phyloP scores from a whole-genome alignment of 805 yeast species.

The Yarrowia keelungensis region DNA sequence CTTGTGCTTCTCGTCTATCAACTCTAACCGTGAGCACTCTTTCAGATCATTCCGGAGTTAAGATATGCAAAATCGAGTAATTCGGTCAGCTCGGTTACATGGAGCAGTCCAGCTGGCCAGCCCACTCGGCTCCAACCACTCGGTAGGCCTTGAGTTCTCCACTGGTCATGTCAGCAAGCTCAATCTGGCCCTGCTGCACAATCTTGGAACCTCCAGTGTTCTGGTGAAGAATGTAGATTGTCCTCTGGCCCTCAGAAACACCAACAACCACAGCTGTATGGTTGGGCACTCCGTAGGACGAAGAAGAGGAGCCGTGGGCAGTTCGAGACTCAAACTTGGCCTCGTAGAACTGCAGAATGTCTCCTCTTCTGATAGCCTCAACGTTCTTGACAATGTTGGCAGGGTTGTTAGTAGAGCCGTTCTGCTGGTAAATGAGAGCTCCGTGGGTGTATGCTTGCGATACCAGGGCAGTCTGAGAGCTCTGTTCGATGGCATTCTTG shows the following conservation, averaged over 20 bases:
- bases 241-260: slow-evolving; percentile 42
- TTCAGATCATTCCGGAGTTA: not conserved
- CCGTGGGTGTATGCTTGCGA: slow-evolving; percentile 49
- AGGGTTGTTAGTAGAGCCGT: slow-evolving; percentile 40
- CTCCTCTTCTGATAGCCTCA: slow-evolving; percentile 50
- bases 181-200: slow-evolving; percentile 48
- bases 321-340: slow-evolving; percentile 45
- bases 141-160: slow-evolving; percentile 49
- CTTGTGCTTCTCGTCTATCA: not conserved
- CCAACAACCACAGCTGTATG: slow-evolving; percentile 50
- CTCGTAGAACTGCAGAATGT: slow-evolving; percentile 49
- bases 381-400: slow-evolving; percentile 39
- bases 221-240: slow-evolving; percentile 48
- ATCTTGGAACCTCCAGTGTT: slow-evolving; percentile 48
- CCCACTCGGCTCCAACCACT: slow-evolving; percentile 50
- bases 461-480: slow-evolving; percentile 44
- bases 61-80: slow-evolving; percentile 6
- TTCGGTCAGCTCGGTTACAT: slow-evolving; percentile 3
- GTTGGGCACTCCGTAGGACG: slow-evolving; percentile 49
- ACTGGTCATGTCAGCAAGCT: slow-evolving; percentile 44
- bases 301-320: slow-evolving; percentile 42
- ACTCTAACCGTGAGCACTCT: not conserved
- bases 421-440: slow-evolving; percentile 44
- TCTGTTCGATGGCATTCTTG: slow-evolving; percentile 48
- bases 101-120: slow-evolving; percentile 42